A percentile compares a stretch with the other conserved stretches of the same genome.
Evolutionary conservation across 192 early-diverging fungal species (phyloP).

Genomic region (Backusella parvicylindrica): DNA sequence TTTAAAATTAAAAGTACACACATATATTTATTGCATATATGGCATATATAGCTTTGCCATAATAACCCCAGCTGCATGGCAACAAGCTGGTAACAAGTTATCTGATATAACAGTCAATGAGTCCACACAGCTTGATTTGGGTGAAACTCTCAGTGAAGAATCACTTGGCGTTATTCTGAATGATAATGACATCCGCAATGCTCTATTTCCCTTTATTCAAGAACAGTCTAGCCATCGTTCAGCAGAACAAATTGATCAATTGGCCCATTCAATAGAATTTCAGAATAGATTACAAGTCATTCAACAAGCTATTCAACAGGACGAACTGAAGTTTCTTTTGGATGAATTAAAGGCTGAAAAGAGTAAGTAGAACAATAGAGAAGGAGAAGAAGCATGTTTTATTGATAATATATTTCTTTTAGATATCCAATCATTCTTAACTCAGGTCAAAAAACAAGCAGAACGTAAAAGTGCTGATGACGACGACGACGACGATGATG

Average conservation of each 20-base stretch:
- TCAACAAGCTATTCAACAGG: neutral
- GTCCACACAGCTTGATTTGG: neutral
- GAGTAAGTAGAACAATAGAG: neutral
- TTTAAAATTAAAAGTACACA: neutral
- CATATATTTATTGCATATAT: neutral
- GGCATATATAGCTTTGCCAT: neutral
- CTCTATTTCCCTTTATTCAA: conserved; percentile 47
- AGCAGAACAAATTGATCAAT: neutral
- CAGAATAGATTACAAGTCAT: neutral
- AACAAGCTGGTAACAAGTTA: neutral
- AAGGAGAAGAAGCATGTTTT: too few species aligned
- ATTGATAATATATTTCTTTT: too few species aligned
- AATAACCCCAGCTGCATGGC: neutral
- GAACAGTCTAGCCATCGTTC: conserved; percentile 5
- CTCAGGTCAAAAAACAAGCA: neutral
- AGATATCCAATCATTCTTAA: neutral
- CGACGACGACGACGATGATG: too few species aligned
- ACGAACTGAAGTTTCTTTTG: neutral
- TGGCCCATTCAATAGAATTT: neutral
- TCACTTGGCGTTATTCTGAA: conserved; percentile 39
- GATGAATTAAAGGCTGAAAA: neutral
- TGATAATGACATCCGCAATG: conserved; percentile 34
- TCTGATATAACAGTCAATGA: neutral
- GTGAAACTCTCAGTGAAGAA: conserved; percentile 13
- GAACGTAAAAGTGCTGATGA: neutral